Evolutionary conservation across 345 rosid species (phyloP).

Genomic region (Adansonia digitata): DNA sequence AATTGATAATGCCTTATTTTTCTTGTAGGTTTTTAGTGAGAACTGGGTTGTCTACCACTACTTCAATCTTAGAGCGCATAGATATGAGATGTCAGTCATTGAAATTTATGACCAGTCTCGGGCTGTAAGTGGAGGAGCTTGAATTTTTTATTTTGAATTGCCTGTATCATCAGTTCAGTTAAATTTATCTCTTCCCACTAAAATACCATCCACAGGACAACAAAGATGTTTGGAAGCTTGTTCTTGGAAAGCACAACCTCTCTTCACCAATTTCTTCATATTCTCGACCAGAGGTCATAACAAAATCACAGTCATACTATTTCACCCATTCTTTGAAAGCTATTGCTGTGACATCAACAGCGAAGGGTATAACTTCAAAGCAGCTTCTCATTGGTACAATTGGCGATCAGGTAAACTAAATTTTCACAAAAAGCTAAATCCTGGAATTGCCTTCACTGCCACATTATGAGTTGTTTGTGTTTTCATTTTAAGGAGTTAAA

Average conservation of each 20-base stretch:
- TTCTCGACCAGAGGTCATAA: conserved; percentile 81
- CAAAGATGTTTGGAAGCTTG: conserved; percentile 87
- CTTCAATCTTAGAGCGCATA: conserved; percentile 95
- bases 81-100: conserved; percentile 90
- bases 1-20: conserved; percentile 18
- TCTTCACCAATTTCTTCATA: conserved; percentile 73
- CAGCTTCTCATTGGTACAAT: conserved; percentile 95
- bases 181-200: conserved; percentile 14
- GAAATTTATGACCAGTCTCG: conserved; percentile 97
- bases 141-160: neutral
- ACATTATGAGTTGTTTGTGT: neutral
- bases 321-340: conserved; percentile 87
- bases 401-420: conserved; percentile 67
- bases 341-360: conserved; percentile 81
- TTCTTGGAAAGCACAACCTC: conserved; percentile 95
- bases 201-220: conserved; percentile 61
- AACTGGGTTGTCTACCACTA: conserved; percentile 99
- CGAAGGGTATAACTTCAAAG: conserved; percentile 97
- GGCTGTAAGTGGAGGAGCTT: conserved; percentile 53
- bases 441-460: neutral
- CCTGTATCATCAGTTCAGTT: neutral
- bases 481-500: neutral
- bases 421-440: conserved; percentile 1
- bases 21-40: conserved; percentile 85
- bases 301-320: conserved; percentile 91